phyloP scores from a whole-genome alignment of 2,329 filamentous ascomycete genomes.

The Cordyceps fumosorosea region DNA sequence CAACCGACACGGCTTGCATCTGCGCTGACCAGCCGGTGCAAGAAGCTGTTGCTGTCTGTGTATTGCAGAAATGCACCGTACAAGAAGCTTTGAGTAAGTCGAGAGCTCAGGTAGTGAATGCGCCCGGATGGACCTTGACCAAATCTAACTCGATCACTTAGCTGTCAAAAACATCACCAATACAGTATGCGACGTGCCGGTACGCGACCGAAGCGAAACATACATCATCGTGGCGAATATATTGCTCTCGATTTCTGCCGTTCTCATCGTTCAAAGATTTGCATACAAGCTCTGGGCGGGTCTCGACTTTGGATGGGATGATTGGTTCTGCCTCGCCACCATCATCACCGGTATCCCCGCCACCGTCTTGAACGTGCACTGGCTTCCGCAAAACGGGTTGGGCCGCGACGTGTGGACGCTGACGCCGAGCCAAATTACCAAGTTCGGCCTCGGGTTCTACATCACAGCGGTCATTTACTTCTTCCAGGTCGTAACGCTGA shows the following conservation, averaged over 20 bases:
- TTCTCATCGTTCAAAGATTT: constrained; percentile 30
- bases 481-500: constrained; percentile 29
- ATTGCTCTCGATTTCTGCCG: constrained; percentile 26
- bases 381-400: constrained; percentile 21
- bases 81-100: constrained; percentile 8
- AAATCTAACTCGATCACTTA: neutral
- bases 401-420: constrained; percentile 31
- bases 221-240: constrained; percentile 17
- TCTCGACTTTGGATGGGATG: constrained; percentile 25
- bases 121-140: neutral
- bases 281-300: constrained; percentile 23
- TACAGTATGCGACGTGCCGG: constrained; percentile 15
- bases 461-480: constrained; percentile 33
- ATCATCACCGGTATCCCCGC: constrained; percentile 19
- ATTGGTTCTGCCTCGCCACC: constrained; percentile 21
- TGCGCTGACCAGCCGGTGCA: constrained; percentile 5
- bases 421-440: constrained; percentile 16
- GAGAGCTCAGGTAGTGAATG: neutral
- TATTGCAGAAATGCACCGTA: neutral
- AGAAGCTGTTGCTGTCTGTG: neutral
- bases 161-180: constrained; percentile 15
- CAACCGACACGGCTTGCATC: neutral
- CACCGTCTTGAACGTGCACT: constrained; percentile 19
- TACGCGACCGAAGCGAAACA: constrained; percentile 12
- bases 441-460: constrained; percentile 26